Evolutionary conservation across 345 rosid species (phyloP).

Genomic region (Clarkia xantiana): DNA sequence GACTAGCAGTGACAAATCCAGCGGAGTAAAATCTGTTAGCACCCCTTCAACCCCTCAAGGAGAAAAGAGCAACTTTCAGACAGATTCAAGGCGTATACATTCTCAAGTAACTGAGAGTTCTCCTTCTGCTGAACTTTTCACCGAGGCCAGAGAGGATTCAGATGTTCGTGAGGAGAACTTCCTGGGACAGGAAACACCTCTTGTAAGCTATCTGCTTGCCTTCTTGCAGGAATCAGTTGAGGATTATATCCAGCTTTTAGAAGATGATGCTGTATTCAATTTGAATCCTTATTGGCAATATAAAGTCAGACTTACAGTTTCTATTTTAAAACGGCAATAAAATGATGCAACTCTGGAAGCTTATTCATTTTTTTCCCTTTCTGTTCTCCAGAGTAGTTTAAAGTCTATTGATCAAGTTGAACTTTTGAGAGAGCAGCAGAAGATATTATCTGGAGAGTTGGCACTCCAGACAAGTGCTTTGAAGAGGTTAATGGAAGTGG

Average conservation of each 20-base stretch:
- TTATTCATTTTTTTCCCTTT: background rate
- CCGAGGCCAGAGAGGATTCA: constrained; percentile 49
- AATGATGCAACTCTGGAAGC: no score
- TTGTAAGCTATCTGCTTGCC: constrained; percentile 21
- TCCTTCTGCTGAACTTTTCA: constrained; percentile 36
- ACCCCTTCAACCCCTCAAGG: constrained; percentile 95
- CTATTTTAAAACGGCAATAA: background rate
- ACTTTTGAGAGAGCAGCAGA: constrained; percentile 86
- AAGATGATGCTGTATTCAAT: no score
- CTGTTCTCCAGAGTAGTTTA: constrained; percentile 37
- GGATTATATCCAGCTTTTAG: no score
- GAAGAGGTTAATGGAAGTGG: constrained; percentile 70
- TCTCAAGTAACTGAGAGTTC: constrained; percentile 55
- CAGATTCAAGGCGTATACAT: constrained; percentile 61
- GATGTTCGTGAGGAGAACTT: constrained; percentile 56
- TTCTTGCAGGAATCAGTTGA: background rate
- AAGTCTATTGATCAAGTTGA: constrained; percentile 72
- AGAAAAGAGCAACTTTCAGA: constrained; percentile 48
- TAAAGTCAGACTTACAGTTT: background rate
- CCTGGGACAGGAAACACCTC: constrained; percentile 65
- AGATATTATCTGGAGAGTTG: constrained; percentile 75
- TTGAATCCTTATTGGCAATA: background rate
- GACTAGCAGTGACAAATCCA: constrained; percentile 72
- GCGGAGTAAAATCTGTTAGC: constrained; percentile 78
- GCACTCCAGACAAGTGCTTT: constrained; percentile 77